Base-by-base conservation (phyloP, 2,329 filamentous ascomycete species). In the Colletotrichum higginsianum region DNA sequence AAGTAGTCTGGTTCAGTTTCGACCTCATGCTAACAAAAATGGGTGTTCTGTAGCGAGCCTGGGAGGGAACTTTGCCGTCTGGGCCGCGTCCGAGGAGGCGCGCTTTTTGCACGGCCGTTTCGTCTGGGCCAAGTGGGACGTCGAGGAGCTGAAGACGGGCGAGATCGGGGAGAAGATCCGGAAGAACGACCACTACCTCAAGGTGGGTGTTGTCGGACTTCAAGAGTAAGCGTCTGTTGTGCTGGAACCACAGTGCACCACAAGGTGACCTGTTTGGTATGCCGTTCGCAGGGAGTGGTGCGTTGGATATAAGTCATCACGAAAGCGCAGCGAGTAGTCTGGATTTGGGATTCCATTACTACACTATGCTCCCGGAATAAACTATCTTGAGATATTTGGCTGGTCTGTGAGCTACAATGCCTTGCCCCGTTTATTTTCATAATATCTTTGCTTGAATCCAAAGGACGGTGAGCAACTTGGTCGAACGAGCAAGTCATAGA, bases 91-190 rank as follows among this genome's bases (percentile, higher is more conserved):
- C 9, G 67, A 76, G 0, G 80, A 84, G 68, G 83, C 84, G 2
- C 68, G 66, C 9, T 84, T 84, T 62, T 71, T 85, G 30, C 82
- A 81, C 55, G 80, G 81, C 5, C 82, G 81, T 38, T 82, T 82
- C 46, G 76, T 83, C 4, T 82, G 80, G 78, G 77, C 80, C 8
- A 78, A 79, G n/a, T 86, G 84, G 83, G 84, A 86, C 73, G 78
- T 84, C 1, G 77, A 82, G 23, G 82, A 84, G 72, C 64, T 84
- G n/a, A 73, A 58, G n/a, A 63, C 46, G 6, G 74, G 75, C 1
- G 57, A 64, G 1, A 64, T 72, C 13, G 52, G 65, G 30, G 66
- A 73, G 44, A 50, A 46, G 13, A 46, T 78, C 26, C 61, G 71
- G 5, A 64, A 61, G 12, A 66, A 77, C 35, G 61, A 61, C 5